Conservation (phyloP, 805 yeast genomes). For the Yarrowia divulgata region DNA sequence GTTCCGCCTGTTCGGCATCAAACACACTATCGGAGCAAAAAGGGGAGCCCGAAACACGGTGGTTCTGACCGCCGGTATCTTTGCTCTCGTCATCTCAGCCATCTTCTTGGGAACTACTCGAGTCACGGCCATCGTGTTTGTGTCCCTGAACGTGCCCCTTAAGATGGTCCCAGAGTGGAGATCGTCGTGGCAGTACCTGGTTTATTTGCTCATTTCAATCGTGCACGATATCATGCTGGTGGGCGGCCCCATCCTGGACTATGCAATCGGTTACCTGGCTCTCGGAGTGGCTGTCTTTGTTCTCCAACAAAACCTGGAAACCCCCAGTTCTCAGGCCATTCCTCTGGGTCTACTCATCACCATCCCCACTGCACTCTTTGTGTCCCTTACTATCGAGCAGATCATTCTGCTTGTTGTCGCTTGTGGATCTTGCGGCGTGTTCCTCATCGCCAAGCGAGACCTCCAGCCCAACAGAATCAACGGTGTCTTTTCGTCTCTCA, state of each 20-base stretch:
- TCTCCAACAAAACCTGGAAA: slow-evolving; percentile 33
- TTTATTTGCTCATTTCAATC: slow-evolving; percentile 38
- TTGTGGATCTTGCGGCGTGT: slow-evolving; percentile 48
- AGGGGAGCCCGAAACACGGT: slow-evolving; percentile 41
- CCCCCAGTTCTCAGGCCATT: slow-evolving; percentile 33
- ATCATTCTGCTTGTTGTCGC: slow-evolving; percentile 45
- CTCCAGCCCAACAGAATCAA: slow-evolving; percentile 46
- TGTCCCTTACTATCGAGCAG: slow-evolving; percentile 39
- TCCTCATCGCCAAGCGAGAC: slow-evolving; percentile 47
- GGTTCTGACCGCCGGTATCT: slow-evolving; percentile 42
- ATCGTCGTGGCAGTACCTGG: slow-evolving; percentile 35
- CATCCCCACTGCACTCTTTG: slow-evolving; percentile 41
- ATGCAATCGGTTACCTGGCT: slow-evolving; percentile 42
- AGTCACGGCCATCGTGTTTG: slow-evolving; percentile 43
- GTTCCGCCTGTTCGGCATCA: slow-evolving; percentile 41
- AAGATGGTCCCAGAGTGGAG: slow-evolving; percentile 34
- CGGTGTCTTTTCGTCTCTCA: slow-evolving; percentile 41
- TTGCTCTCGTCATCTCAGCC: slow-evolving; percentile 43
- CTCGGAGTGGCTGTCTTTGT: slow-evolving; percentile 41
- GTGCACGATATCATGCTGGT: slow-evolving; percentile 42
- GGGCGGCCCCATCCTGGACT: slow-evolving; percentile 2
- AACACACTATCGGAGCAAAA: slow-evolving; percentile 14
- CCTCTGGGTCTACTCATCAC: slow-evolving; percentile 32
- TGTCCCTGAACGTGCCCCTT: slow-evolving; percentile 43
- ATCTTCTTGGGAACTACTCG: slow-evolving; percentile 44